Conservation (phyloP, 2,329 filamentous ascomycete genomes). For the Lachnellula subtilissima region DNA sequence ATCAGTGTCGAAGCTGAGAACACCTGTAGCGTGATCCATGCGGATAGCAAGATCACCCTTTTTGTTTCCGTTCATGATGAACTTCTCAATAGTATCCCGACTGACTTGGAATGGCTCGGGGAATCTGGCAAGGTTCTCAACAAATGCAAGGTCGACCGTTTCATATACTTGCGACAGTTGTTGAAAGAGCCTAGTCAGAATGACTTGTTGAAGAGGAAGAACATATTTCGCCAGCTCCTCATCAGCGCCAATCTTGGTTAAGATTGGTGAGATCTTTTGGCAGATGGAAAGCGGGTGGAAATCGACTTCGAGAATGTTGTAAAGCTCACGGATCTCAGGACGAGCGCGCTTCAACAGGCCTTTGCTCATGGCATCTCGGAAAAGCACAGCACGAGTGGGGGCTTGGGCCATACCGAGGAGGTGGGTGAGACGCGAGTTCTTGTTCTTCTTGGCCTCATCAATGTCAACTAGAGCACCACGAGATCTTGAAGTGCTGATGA, state of each 20-base stretch:
- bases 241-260: constrained; percentile 88
- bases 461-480: constrained; percentile 94
- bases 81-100: constrained; percentile 92
- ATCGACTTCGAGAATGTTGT: constrained; percentile 98
- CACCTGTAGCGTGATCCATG: constrained; percentile 90
- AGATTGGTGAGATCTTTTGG: constrained; percentile 96
- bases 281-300: constrained; percentile 99
- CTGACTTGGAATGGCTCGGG: constrained; percentile 93
- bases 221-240: constrained; percentile 98
- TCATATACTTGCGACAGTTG: constrained; percentile 99
- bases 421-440: constrained; percentile 95
- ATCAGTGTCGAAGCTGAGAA: constrained; percentile 95
- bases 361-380: constrained; percentile 95
- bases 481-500: constrained; percentile 97
- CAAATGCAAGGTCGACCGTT: constrained; percentile 90
- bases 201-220: constrained; percentile 92
- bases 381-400: constrained; percentile 82
- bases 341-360: constrained; percentile 86
- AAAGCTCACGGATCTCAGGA: constrained; percentile 92
- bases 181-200: constrained; percentile 96
- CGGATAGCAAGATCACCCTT: constrained; percentile 97
- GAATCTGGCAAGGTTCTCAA: constrained; percentile 90
- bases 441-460: constrained; percentile 96
- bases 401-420: constrained; percentile 88
- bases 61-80: constrained; percentile 99